phyloP scores from a whole-genome alignment of 108 stramenopile genomes.

The Skeletonema grethae region DNA sequence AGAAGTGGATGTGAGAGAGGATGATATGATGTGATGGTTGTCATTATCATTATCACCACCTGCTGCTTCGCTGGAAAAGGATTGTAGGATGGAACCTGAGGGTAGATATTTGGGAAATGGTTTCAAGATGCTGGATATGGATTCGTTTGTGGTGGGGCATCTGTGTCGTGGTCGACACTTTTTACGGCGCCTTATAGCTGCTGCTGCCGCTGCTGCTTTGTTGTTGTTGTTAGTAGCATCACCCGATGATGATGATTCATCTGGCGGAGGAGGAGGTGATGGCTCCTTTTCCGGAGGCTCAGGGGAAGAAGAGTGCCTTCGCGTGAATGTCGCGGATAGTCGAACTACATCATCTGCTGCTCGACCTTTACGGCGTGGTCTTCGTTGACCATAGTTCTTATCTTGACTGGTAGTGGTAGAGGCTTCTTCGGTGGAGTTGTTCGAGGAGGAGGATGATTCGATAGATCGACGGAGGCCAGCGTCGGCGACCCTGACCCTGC shows the following conservation, averaged over 20 bases:
- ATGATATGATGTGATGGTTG: too few relatives aligned
- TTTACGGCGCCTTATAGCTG: not conserved
- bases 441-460: too few relatives aligned
- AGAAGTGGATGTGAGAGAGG: too few relatives aligned
- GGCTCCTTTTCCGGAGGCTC: not conserved
- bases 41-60: too few relatives aligned
- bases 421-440: too few relatives aligned
- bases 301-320: not conserved
- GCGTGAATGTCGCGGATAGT: not conserved
- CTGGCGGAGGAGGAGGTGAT: too few relatives aligned
- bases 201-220: not conserved
- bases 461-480: too few relatives aligned
- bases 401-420: too few relatives aligned
- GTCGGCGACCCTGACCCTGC: too few relatives aligned
- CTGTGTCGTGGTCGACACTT: not conserved
- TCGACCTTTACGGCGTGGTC: too few relatives aligned
- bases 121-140: not conserved
- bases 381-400: not conserved
- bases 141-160: not conserved
- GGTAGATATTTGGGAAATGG: not conserved
- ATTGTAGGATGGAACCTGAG: not conserved
- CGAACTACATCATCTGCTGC: not conserved
- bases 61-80: not conserved
- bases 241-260: not conserved
- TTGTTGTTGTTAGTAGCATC: not conserved